Base-by-base conservation (phyloP, 257 asterid genomes). In the Solanum sparsipilum region DNA sequence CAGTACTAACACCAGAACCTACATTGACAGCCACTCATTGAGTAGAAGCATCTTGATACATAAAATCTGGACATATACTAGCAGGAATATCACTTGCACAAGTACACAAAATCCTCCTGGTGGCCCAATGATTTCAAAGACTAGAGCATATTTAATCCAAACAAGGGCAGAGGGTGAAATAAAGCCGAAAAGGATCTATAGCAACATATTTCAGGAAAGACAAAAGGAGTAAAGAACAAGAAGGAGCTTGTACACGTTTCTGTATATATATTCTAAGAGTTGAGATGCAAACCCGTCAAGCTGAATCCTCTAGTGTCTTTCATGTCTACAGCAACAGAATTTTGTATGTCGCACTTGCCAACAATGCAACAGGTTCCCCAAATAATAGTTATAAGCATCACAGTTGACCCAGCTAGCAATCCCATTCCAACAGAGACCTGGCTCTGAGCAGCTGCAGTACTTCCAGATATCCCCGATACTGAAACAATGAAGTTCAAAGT, bases 361-460 rank as follows among this genome's bases (percentile, higher is more conserved):
- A 96, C 95, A 76, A 93, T 6, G 84, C 96, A 86, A 89, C 99
- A 97, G 83, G 96, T 91, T 5, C 99, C 98, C 99, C 99, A 97
- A 86, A 93, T 92, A 29, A 96, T 87, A 27, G 99, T 97, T 71
- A 97, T 93, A 85, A 96, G 98, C 98, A 97, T 93, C 86, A 97
- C 98, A 4, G 99, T 96, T 31, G 99, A 97, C 36, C 99, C 99
- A 83, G 99, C 99, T 52, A 96, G 89, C 89, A 97, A 93, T 25
- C 98, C 99, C 93, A 97, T 96, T 84, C 99, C 99, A 20, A 96
- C 98, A 3, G 98, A 96, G 44, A 97, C 99, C 93, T 97, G 99
- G 89, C 95, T 93, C 92, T 96, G 99, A 39, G 99, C 99, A 74
- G 92, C 90, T 89, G 95, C 96, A 15, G 84, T 5, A 91, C 92